phyloP scores from a whole-genome alignment of 306 rosid species.

The Dalbergia cultrata region DNA sequence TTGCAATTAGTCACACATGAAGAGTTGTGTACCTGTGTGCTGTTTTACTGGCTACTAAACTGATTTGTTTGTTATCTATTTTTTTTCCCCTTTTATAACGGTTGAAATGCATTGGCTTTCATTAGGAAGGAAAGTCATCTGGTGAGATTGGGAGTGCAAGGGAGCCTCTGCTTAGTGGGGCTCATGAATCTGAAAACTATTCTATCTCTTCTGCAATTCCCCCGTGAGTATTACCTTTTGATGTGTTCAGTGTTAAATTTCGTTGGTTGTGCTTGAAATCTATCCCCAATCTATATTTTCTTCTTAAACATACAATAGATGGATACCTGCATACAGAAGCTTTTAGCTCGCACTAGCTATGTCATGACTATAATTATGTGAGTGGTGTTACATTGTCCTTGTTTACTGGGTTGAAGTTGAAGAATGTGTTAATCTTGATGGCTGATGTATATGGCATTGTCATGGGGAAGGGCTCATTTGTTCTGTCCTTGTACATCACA shows the following conservation, averaged over 20 bases:
- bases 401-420: conserved; percentile 31
- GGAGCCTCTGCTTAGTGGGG: conserved; percentile 68
- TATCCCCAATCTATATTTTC: conserved; percentile 13
- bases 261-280: neutral
- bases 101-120: conserved; percentile 44
- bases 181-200: conserved; percentile 60
- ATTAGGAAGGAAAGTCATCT: conserved; percentile 60
- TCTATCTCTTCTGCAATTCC: conserved; percentile 73
- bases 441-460: neutral
- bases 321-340: neutral
- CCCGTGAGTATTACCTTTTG: conserved; percentile 70
- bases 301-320: conserved; percentile 8
- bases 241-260: conserved; percentile 12
- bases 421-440: conserved; percentile 29
- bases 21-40: neutral
- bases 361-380: neutral
- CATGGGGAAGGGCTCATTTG: conserved; percentile 21
- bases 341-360: conserved; percentile 26
- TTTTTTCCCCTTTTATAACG: conserved; percentile 17
- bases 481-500: neutral
- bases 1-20: neutral
- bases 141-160: conserved; percentile 58
- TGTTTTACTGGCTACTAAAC: conserved; percentile 24
- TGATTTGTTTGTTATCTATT: neutral
- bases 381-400: conserved; percentile 6